Base-by-base conservation (phyloP, 2,329 filamentous ascomycete species). In the Penicillium sp. region DNA sequence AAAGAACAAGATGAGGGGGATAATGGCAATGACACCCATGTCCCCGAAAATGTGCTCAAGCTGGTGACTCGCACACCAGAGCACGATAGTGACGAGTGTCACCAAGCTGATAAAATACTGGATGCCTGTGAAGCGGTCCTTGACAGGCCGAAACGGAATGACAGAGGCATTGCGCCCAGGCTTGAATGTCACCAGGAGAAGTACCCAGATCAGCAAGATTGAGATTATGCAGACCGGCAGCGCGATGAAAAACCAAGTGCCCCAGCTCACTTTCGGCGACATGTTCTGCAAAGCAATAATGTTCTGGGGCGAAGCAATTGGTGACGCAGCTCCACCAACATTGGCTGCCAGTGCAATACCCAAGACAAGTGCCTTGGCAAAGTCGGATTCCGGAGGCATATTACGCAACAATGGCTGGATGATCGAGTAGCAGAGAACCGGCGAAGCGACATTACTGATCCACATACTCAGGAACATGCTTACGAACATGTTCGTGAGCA, bases 401-500 rank as follows among this genome's bases (percentile, higher is more conserved):
- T 95, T 98, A 44, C 92, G 86, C 17, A 98, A 76, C 70, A 98
- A 88, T 3, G 93, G 92, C 80, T 90, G 89, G 43, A 98, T 94
- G 56, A 98, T 95, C 13, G 88, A 94, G 65, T 93, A 96, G 71
- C 92, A 98, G 25, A 98, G 75, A 7, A 98, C 92, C 0, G 92
- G 92, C 1, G 93, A 90, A 1, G 92, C 92, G 17, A 98, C 93
- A 52, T 98, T 98, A 67, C 88, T 95, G 57, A 98, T 96, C 74
- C 94, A 87, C 92, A 98, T 98, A 54, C 88, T 95, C 6, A 93
- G 84, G 62, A 98, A 93, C 57, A 92, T 93, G 38, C 90, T 89
- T 28, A 98, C 92, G 54, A 95, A 89, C 92, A 98, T 98, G 68
- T 90, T 95, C 37, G 90, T 92, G n/a, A 98, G 67, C 3, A 98